Base-by-base conservation (phyloP, 2,329 filamentous ascomycete genomes). In the Lasiodiplodia sp. region DNA sequence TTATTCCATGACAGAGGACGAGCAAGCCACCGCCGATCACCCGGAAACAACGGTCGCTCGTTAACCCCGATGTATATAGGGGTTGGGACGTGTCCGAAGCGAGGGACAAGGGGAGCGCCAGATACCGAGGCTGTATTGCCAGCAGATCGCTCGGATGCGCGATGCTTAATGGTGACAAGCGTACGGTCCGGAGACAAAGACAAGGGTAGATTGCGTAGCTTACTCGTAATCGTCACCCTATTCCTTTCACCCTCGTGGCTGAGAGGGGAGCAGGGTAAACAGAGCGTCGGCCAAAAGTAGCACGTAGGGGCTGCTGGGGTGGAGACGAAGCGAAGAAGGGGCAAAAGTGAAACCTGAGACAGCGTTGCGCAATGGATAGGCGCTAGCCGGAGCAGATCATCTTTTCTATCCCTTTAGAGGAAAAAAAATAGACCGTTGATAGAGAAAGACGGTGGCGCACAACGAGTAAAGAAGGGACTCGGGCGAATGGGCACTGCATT, bases 11-110 rank as follows among this genome's bases (percentile, higher is more conserved):
- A 38, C 51, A 21, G 28, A 64, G 56, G n/a, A 18, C 1, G 7
- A 47, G 44, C n/a, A 3, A 31, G 23, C 58, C 25, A 49, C 40
- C 31, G 60, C 60, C 31, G 60, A 64, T 64, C 60, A 64, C 21
- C 47, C 60, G 60, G 60, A 64, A 6, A 64, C 60, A 64, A 53
- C 47, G 60, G 47, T 52, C n/a, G 60, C 47, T 64, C 47, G 44
- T 64, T 38, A 51, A 38, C 10, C 16, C 44, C 60, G 60, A 47
- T 11, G 47, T 64, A 38, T 21, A 38, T 31, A 49, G 60, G 44
- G 31, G 18, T 4, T 47, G 44, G 40, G 40, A 18, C 40, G 40
- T 44, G 40, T 40, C n/a, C 7, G 44, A 21, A 10, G 44, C 21
- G 44, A 47, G 44, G 44, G 44, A 47, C 44, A 21, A 47, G 44